Evolutionary conservation across 2,329 filamentous ascomycete species (phyloP).

Genomic region (Didymosphaeria variabile): DNA sequence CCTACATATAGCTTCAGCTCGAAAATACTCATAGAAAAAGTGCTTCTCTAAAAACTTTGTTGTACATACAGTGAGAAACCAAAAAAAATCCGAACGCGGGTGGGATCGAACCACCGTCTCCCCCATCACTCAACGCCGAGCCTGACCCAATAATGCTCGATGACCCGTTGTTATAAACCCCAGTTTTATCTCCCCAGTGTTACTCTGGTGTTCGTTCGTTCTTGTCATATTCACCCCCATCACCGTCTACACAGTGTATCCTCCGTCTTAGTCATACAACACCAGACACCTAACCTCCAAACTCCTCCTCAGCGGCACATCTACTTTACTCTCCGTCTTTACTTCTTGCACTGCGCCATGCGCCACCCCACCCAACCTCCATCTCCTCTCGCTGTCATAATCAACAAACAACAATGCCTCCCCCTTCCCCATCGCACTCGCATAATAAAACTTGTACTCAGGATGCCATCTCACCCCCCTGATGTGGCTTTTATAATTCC

Average conservation of each 20-base stretch:
- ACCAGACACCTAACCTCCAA: constrained; percentile 13
- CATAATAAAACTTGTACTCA: constrained; percentile 10
- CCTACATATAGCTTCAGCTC: too few relatives aligned
- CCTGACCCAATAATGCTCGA: too few relatives aligned
- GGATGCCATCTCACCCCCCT: constrained; percentile 6
- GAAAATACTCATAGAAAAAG: too few relatives aligned
- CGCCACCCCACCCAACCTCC: constrained; percentile 10
- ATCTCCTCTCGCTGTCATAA: constrained; percentile 6
- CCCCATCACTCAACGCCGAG: too few relatives aligned
- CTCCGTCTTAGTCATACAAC: constrained; percentile 6
- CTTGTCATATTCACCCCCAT: not conserved
- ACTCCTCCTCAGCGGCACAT: not conserved
- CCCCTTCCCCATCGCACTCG: constrained; percentile 1
- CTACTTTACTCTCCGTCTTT: not conserved
- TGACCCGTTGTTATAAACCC: too few relatives aligned
- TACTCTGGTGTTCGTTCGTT: too few relatives aligned
- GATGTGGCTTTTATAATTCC: constrained; percentile 12
- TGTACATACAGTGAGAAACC: too few relatives aligned
- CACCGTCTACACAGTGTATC: not conserved
- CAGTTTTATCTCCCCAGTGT: too few relatives aligned
- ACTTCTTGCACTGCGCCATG: constrained; percentile 12
- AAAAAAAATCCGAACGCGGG: too few relatives aligned
- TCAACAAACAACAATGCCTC: constrained; percentile 14
- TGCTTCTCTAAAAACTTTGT: too few relatives aligned
- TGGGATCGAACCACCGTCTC: too few relatives aligned